phyloP scores from a whole-genome alignment of 2,329 filamentous ascomycete species.

The Thielaviopsis punctulata region DNA sequence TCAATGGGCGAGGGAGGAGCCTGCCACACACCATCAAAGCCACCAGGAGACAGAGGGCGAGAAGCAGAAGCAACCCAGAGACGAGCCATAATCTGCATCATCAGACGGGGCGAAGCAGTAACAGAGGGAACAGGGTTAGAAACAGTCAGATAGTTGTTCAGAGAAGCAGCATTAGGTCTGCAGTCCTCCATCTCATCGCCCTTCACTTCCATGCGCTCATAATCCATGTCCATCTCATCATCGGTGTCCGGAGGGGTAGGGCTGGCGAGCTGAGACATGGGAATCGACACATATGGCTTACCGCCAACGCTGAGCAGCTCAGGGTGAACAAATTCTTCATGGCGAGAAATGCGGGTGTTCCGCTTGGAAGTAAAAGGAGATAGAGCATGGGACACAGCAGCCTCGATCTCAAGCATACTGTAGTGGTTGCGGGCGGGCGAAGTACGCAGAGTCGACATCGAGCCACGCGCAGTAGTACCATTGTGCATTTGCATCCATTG shows the following conservation, averaged over 20 bases:
- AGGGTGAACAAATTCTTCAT: constrained; percentile 4
- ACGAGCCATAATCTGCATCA: constrained; percentile 10
- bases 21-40: constrained; percentile 9
- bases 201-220: constrained; percentile 15
- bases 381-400: background rate
- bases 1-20: constrained; percentile 7
- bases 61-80: constrained; percentile 11
- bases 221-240: constrained; percentile 16
- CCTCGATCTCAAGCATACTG: background rate
- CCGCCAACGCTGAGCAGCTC: constrained; percentile 6
- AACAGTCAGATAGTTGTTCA: background rate
- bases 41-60: constrained; percentile 8
- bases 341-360: background rate
- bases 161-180: constrained; percentile 8
- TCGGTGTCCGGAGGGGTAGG: constrained; percentile 39
- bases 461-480: constrained; percentile 33
- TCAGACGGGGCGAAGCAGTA: constrained; percentile 6
- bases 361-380: constrained; percentile 6
- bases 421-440: constrained; percentile 11
- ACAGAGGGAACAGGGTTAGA: background rate
- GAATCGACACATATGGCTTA: constrained; percentile 8
- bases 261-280: constrained; percentile 25
- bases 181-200: background rate
- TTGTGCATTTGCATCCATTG: constrained; percentile 42
- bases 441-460: constrained; percentile 29